Percentiles rank a stretch among this genome's conserved stretches.
Evolutionary conservation across 805 yeast species (phyloP).

Genomic region (Clavispora fructus): DNA sequence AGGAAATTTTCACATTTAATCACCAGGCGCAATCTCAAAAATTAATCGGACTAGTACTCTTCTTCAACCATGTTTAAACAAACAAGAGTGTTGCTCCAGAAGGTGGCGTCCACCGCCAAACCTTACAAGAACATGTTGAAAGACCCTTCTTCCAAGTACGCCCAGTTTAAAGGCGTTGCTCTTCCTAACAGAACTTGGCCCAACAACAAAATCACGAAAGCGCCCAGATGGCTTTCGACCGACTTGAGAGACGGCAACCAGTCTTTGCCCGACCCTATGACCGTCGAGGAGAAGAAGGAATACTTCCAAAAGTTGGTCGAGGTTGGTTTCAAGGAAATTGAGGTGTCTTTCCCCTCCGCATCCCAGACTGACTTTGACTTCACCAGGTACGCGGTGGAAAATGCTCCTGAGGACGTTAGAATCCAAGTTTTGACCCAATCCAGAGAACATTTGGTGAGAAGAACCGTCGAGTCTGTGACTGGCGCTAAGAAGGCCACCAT

Average conservation of each 20-base stretch:
- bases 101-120: conserved; percentile 20
- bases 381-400: conserved; percentile 67
- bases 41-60: background rate
- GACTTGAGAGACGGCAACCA: conserved; percentile 84
- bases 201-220: conserved; percentile 53
- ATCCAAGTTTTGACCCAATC: conserved; percentile 76
- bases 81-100: conserved; percentile 18
- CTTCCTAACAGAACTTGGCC: conserved; percentile 73
- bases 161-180: conserved; percentile 48
- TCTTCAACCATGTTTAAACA: conserved; percentile 21
- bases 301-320: conserved; percentile 66
- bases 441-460: conserved; percentile 63
- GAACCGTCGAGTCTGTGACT: conserved; percentile 66
- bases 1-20: background rate
- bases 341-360: conserved; percentile 79
- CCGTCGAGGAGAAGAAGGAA: conserved; percentile 65
- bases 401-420: conserved; percentile 70
- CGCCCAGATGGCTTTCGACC: conserved; percentile 82
- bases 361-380: conserved; percentile 78
- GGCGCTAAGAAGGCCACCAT: conserved; percentile 76
- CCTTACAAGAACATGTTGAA: conserved; percentile 47
- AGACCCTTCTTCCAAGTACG: conserved; percentile 64
- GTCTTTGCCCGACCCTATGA: conserved; percentile 82
- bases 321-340: conserved; percentile 77
- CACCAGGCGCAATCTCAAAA: background rate